A percentile compares a stretch with the other conserved stretches of the same genome.
Conservation (phyloP, 2,329 filamentous ascomycete genomes). For the Tolypocladium ophioglossoides region DNA sequence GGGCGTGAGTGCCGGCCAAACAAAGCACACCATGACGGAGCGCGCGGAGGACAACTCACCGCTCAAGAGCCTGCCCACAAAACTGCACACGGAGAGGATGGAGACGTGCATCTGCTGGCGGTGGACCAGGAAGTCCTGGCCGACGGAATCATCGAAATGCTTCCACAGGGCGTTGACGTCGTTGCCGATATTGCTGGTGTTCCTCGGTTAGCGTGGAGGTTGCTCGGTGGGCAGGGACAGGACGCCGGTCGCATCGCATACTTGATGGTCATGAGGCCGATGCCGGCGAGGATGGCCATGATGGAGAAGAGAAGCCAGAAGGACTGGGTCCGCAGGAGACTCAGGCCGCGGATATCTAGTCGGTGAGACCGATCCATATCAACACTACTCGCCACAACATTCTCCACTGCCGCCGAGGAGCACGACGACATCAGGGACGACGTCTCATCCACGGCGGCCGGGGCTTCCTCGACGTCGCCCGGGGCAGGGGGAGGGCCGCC, state of each 20-base stretch:
- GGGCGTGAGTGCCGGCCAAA: neutral
- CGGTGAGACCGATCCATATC: constrained; percentile 65
- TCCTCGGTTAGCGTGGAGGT: neutral
- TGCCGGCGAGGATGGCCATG: constrained; percentile 83
- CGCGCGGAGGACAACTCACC: constrained; percentile 37
- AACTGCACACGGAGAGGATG: constrained; percentile 82
- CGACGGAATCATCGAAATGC: constrained; percentile 65
- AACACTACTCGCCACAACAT: constrained; percentile 48
- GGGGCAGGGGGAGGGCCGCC: neutral
- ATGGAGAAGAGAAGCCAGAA: constrained; percentile 89
- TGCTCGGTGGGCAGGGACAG: neutral
- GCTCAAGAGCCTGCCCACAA: constrained; percentile 67
- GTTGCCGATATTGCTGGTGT: constrained; percentile 80
- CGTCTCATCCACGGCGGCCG: constrained; percentile 55
- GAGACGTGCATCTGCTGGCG: constrained; percentile 89
- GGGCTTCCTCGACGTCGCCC: constrained; percentile 14
- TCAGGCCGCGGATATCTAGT: constrained; percentile 82
- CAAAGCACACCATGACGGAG: neutral
- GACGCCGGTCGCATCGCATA: constrained; percentile 34
- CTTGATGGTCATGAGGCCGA: constrained; percentile 99
- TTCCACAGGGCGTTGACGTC: constrained; percentile 81
- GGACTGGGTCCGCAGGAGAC: constrained; percentile 58
- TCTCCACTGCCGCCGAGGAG: constrained; percentile 39
- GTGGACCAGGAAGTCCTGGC: constrained; percentile 64
- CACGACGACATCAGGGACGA: constrained; percentile 70